These are phyloP conservation scores for Fusarium lyarnte DNA, from an alignment of 2,329 filamentous ascomycete genomes.

Conservation along the genomic window DNA sequence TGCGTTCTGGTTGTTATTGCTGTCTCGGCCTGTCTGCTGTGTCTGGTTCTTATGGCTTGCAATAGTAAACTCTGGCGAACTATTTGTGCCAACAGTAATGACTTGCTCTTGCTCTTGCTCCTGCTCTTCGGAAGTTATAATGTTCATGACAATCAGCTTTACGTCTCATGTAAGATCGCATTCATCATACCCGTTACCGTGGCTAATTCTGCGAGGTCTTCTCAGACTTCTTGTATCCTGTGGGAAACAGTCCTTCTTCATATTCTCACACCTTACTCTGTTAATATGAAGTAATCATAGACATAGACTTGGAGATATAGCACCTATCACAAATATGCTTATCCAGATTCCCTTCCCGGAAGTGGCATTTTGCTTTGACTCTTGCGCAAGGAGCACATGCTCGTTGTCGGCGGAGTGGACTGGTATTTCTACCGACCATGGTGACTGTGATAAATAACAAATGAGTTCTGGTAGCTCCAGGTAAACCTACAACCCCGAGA, in stretches of 20 bases:
- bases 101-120: not conserved
- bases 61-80: not conserved
- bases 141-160: not conserved
- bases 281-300: not conserved
- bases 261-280: slow-evolving; percentile 38
- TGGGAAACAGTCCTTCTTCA: slow-evolving; percentile 42
- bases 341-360: slow-evolving; percentile 35
- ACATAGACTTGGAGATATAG: not conserved
- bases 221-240: slow-evolving; percentile 45
- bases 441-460: not conserved
- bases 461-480: not conserved
- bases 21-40: not conserved
- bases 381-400: slow-evolving; percentile 45
- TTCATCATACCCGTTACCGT: slow-evolving; percentile 36
- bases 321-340: slow-evolving; percentile 45
- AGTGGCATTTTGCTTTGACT: slow-evolving; percentile 45
- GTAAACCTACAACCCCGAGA: not conserved
- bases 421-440: slow-evolving; percentile 34
- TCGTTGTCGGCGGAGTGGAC: slow-evolving; percentile 44
- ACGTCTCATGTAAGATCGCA: not conserved
- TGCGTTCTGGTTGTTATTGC: not conserved
- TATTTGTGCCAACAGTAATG: not conserved
- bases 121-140: not conserved
- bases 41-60: not conserved
- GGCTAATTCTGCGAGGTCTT: slow-evolving; percentile 46